These are phyloP conservation scores for Trichoderma sp. DNA, from an alignment of 2,329 filamentous ascomycete genomes.

Conservation along the genomic window DNA sequence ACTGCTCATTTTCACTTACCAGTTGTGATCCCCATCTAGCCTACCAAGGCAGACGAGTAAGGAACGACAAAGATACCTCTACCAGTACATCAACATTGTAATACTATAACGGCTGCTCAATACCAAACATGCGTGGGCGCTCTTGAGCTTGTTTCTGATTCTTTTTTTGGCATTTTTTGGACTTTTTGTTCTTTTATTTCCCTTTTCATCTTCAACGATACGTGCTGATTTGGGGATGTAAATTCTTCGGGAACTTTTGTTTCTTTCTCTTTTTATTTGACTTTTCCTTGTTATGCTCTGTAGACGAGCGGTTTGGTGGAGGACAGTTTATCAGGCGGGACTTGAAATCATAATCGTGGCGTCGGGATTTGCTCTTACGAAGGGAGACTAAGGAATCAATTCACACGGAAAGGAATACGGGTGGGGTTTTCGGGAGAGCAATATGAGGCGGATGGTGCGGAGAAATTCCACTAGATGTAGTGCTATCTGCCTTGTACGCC, in stretches of 20 bases:
- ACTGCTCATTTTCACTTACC: background rate
- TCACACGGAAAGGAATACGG: slow-evolving; percentile 2
- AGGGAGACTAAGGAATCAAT: slow-evolving; percentile 1
- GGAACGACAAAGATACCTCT: slow-evolving; percentile 8
- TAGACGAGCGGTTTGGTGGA: slow-evolving; percentile 20
- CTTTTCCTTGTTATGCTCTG: background rate
- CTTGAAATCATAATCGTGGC: slow-evolving; percentile 30
- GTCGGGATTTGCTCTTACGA: slow-evolving; percentile 20
- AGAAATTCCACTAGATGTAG: background rate
- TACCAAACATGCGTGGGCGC: background rate
- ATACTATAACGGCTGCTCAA: slow-evolving; percentile 15
- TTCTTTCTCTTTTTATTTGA: background rate
- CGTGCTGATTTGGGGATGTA: background rate
- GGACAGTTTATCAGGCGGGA: slow-evolving; percentile 32
- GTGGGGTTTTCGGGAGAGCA: background rate
- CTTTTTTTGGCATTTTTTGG: slow-evolving; percentile 20
- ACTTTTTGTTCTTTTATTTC: slow-evolving; percentile 14
- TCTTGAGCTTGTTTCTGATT: slow-evolving; percentile 17
- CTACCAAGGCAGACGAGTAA: background rate
- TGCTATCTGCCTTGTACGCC: background rate
- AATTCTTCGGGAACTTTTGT: background rate
- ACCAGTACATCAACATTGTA: slow-evolving; percentile 16
- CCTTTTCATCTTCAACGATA: background rate
- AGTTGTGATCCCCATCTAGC: background rate
- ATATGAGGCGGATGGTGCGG: slow-evolving; percentile 2